Evolutionary conservation across 2,329 filamentous ascomycete species (phyloP).

Genomic region (Alternaria metachromatica): DNA sequence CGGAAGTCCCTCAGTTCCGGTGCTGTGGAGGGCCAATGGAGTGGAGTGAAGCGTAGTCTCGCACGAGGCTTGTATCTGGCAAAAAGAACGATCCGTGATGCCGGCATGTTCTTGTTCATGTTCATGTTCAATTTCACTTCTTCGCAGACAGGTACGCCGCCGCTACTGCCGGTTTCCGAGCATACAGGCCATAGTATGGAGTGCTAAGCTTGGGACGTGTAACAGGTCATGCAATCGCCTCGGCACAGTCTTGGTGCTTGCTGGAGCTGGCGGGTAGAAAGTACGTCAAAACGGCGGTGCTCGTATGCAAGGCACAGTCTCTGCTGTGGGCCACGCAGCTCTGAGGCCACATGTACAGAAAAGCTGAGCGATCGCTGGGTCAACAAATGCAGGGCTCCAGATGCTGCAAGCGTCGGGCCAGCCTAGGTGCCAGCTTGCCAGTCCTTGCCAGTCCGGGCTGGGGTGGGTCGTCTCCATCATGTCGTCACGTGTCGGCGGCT

Average conservation of each 20-base stretch:
- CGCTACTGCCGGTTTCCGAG: neutral
- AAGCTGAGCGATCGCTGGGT: neutral
- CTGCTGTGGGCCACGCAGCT: neutral
- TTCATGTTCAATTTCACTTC: neutral
- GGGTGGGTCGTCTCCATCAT: neutral
- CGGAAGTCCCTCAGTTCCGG: slow-evolving; percentile 15
- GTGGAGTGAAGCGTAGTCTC: neutral
- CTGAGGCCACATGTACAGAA: neutral
- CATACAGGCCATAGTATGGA: neutral
- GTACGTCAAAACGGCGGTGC: neutral
- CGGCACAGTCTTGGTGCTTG: slow-evolving; percentile 2
- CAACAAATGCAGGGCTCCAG: neutral
- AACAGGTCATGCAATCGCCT: neutral
- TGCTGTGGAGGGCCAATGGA: neutral
- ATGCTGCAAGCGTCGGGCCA: neutral
- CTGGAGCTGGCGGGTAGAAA: neutral
- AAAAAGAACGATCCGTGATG: neutral
- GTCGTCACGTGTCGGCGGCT: slow-evolving; percentile 21
- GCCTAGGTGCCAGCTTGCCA: neutral
- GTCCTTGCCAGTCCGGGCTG: neutral
- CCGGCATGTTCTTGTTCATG: neutral
- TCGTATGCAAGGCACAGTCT: slow-evolving; percentile 4
- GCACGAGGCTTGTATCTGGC: neutral
- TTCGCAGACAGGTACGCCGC: neutral
- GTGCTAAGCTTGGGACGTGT: slow-evolving; percentile 1